Evolutionary conservation across 441 rosid genomes (phyloP), one percentile per base, ranked within the genome.

Genomic region (Bruguiera hainesii): DNA sequence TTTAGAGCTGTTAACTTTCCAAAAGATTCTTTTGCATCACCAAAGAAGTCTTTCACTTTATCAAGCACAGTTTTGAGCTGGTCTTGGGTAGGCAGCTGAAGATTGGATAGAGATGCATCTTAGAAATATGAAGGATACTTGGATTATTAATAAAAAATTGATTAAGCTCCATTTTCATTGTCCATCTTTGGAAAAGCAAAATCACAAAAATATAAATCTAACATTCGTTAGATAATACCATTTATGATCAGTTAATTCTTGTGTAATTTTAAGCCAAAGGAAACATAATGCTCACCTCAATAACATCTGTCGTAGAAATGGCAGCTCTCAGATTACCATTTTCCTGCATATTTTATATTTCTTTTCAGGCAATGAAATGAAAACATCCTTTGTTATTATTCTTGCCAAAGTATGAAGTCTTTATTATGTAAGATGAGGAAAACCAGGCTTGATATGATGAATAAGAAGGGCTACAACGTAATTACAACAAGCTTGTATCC

Each of bases 401-500:
- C 8, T 55, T 19, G 15, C 3, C 39, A 39, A 31, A n/a, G 30
- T 33, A 66, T 7, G 61, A 49, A 66, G 48, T 19, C 51, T 39
- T 37, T 33, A 68, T n/a, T 16, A 18, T 18, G 29, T 35, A 59
- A 20, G 52, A 23, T 57, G 29, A 8, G 35, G 51, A 58, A 67
- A 66, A 16, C 35, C 8, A 28, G 20, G 30, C 25, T 46, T 23
- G 23, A 53, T 31, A 57, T 11, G 56, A 30, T 16, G 15, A 1
- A 46, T n/a, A 52, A 21, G 16, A 56, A 49, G 60, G 59, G 71
- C 46, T 56, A 63, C 11, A 18, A 23, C 37, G 68, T 71, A 64
- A 77, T 87, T 93, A 93, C 97, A 70, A 93, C 93, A 71, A 90
- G 90, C 80, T 89, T 93, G 90, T 93, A 91, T 74, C 98, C 98